Conservation (phyloP, 371 early-diverging fungal species). For the Coemansia sp. region DNA sequence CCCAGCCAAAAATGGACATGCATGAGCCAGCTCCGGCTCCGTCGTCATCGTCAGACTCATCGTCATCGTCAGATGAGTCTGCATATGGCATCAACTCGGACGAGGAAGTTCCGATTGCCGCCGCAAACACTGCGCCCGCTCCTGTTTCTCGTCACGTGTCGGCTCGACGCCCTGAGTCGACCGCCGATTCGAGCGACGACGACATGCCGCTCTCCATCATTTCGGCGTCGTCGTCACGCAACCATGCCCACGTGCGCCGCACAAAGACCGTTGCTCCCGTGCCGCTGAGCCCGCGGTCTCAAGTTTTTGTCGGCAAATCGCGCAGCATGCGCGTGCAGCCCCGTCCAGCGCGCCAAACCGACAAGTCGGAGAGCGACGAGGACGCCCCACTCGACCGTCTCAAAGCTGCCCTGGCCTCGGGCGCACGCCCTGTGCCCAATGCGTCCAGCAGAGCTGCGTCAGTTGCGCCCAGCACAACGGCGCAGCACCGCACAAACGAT, state of each 20-base stretch:
- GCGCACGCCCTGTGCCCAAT: conserved; percentile 4
- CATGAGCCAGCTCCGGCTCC: neutral
- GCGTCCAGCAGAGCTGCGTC: neutral
- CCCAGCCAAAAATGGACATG: neutral
- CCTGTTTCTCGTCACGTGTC: conserved; percentile 15
- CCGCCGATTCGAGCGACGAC: conserved; percentile 17
- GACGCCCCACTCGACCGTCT: conserved; percentile 41
- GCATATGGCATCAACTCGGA: conserved; percentile 17
- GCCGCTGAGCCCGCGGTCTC: conserved; percentile 16
- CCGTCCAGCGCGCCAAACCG: neutral
- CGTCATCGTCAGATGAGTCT: conserved; percentile 29
- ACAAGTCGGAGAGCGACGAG: conserved; percentile 7
- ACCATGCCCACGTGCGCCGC: conserved; percentile 24
- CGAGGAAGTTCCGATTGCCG: conserved; percentile 13
- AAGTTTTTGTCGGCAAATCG: conserved; percentile 13
- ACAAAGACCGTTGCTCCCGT: conserved; percentile 29
- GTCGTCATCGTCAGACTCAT: conserved; percentile 11
- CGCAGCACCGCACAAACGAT: neutral
- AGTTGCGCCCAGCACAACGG: conserved; percentile 1
- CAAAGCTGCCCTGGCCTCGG: conserved; percentile 33
- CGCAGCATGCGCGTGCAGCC: conserved; percentile 20
- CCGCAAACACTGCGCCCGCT: neutral
- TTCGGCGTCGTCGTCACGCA: conserved; percentile 23
- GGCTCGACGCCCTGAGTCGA: neutral
- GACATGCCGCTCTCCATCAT: conserved; percentile 42